These are phyloP conservation scores for Diophrys sp. DNA, from an alignment of 73 alveolate species.

Conservation along the genomic window DNA sequence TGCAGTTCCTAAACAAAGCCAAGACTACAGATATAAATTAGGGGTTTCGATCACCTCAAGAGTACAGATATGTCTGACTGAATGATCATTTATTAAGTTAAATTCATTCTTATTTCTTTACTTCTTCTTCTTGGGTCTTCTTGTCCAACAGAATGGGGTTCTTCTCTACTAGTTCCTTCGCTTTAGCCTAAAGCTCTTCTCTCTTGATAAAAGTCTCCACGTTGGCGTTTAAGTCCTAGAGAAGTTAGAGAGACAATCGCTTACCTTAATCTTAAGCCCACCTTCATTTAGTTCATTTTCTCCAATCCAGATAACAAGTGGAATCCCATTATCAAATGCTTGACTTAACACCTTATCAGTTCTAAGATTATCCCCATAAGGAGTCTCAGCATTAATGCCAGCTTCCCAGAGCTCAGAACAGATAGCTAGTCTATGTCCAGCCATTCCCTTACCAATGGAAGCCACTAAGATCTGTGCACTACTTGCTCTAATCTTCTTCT, in stretches of 20 bases:
- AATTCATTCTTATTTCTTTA: no score
- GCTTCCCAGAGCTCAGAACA: conserved; percentile 65
- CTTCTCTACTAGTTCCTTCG: no score
- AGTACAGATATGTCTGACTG: no score
- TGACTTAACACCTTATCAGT: conserved; percentile 61
- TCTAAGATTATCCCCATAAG: conserved; percentile 69
- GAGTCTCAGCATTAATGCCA: conserved; percentile 72
- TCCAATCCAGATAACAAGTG: conserved; percentile 68
- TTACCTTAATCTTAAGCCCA: conserved; percentile 59
- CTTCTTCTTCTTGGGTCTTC: no score
- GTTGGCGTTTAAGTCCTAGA: no score
- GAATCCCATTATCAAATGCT: conserved; percentile 63
- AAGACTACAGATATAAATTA: conserved; percentile 10
- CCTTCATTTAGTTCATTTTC: conserved; percentile 73
- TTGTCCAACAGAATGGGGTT: no score
- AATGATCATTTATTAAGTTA: no score
- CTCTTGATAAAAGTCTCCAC: no score
- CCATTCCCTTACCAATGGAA: conserved; percentile 66
- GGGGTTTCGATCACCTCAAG: no score
- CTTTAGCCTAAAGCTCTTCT: no score
- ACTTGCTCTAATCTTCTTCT: conserved; percentile 42
- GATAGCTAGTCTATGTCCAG: conserved; percentile 59
- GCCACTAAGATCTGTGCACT: conserved; percentile 67
- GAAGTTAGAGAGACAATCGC: no score
- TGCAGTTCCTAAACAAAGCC: neutral